Base-by-base conservation (phyloP, 140 eudicot genomes). In the Oenanthe javanica region DNA sequence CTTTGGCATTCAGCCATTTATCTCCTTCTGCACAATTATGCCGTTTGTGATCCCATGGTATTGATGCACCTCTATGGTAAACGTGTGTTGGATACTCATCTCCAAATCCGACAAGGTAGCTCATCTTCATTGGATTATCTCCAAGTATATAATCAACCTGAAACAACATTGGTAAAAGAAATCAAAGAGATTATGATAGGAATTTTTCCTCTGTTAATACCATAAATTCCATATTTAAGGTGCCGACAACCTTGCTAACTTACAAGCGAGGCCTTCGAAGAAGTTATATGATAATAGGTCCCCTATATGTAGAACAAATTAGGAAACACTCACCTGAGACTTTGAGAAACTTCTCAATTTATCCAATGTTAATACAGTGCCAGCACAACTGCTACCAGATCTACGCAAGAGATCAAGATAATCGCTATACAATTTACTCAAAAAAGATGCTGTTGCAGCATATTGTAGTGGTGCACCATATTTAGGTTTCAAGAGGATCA, bases 61-160 rank as follows among this genome's bases (percentile, higher is more conserved):
- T 90, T 2, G 96, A 92, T 76, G 97, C 97, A 61, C 79, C 91
- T 71, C 97, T 87, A 81, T 92, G 97, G 70, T 87, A 89, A 59
- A 90, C 90, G 4, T 90, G 83, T 71, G 61, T 83, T 7, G 97
- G 89, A 77, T 88, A 92, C 40, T 78, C 72, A 72, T 84, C 79
- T 12, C 96, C 91, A 52, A 55, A 86, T 12, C 96, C 96, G 1
- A 92, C 96, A 76, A 92, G 70, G 46, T 92, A 92, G 85, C 97
- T 90, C 93, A 87, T 88, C 64, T 84, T 79, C 87, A 79, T 79
- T 2, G 96, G 97, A 80, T 92, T 92, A 74, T 92, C 90, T 27
- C 97, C 97, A 43, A 90, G 90, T 79, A 90, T 87, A 86, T 92
- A 92, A 78, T 79, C 84, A 51, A 92, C 84, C 97, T 92, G 36